Base-by-base conservation (phyloP, 1,284 basidiomycete species). In the Ustilago hordei region DNA sequence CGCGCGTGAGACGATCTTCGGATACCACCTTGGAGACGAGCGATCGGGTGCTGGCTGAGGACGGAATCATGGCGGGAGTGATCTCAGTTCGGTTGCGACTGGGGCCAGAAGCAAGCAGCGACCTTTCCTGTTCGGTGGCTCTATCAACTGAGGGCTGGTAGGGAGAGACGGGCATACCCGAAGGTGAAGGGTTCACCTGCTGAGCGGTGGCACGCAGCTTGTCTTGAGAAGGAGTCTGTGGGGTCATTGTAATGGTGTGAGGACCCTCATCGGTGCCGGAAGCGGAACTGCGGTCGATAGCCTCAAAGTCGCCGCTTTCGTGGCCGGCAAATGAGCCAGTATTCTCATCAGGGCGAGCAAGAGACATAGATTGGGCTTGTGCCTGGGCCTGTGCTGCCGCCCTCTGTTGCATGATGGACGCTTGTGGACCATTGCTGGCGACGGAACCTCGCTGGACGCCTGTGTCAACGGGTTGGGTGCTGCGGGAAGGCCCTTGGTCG, bases 321-420 rank as follows among this genome's bases (percentile, higher is more conserved):
- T 62, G 43, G 58, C 78, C 71, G 35, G 48, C 68, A 31, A 59
- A 35, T 13, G 67, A 64, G 36, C 70, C 63, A 7, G 64, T 47
- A 11, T 55, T 34, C 12, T 66, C 57, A 17, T 67, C 77, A 8
- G 55, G 31, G 32, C 58, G 61, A 41, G 55, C 63, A 19, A 61
- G 61, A 4, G 67, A 67, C 36, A 74, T 54, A 39, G 68, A 67
- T 34, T 81, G 78, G 5, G 78, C 78, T 35, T 74, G 68, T 2
- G 78, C 69, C 60, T 78, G 77, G 1, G 81, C 70, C 64, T 78
- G 77, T 11, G 81, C 81, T 23, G 80, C 79, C 0, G 80, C 80
- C 15, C 81, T 66, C 59, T 82, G 81, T 57, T 81, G 76, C 70
- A 83, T 83, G 57, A 82, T 81, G 35, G 79, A 80, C 11, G 60